Base-by-base conservation (phyloP, 108 stramenopile species). In the Stephanodiscus minutulus region DNA sequence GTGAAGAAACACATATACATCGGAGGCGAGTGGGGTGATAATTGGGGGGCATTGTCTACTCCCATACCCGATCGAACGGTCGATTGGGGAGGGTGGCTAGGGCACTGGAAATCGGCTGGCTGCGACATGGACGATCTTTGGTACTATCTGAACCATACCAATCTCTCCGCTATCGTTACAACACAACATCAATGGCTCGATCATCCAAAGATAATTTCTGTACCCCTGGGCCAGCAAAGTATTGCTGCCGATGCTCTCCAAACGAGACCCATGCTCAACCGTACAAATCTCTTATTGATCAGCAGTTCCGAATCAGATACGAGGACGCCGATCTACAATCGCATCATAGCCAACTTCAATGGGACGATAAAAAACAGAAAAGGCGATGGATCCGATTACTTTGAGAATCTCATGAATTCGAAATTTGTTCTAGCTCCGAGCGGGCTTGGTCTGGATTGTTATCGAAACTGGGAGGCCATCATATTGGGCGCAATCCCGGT, bases 361-460 rank as follows among this genome's bases (percentile, higher is more conserved):
- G 73, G 61, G 12, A 47, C 54, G 20, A 54, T 72, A 17, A 12
- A 55, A 11, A 77, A 73, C 15, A 44, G 25, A n/a, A 64, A 24
- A 9, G 25, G 18, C 31, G 56, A 72, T 64, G 63, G 15, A n/a
- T 43, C 28, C 12, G 54, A 41, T 43, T 80, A 81, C 56, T 47
- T 54, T 6, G 24, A 37, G 24, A 53, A 78, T 20, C 56, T 78
- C 15, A 71, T 24, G 17, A 43, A 24, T 20, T 50, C 80, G 31
- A 86, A 83, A 59, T 86, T 83, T 52, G 76, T 81, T 11, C 60
- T 86, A 8, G 48, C 72, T 28, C 85, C 85, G 10, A 77, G 76
- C 21, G 85, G 85, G 11, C n/a, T 86, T 12, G 85, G 85, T 1
- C 82, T 68, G 70, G 85, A 86, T 70, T 59, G 55, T 3, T 86